Evolutionary conservation across 768 basidiomycete genomes (phyloP).

Genomic region (Megacollybia marginata): DNA sequence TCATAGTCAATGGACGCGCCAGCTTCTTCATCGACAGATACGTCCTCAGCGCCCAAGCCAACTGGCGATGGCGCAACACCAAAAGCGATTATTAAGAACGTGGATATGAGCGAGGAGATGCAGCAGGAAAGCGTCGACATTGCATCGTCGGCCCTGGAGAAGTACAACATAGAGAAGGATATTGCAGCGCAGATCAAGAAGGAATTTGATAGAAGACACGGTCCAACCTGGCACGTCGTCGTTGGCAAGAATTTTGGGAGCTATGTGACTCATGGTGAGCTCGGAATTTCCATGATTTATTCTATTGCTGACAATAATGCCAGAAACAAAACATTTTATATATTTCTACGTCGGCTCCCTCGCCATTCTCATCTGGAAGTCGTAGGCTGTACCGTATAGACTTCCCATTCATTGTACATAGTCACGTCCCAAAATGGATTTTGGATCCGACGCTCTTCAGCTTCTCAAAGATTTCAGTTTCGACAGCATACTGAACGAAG

Average conservation of each 20-base stretch:
- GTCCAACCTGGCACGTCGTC: conserved; percentile 97
- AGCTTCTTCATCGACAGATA: conserved; percentile 49
- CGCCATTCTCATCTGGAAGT: conserved; percentile 94
- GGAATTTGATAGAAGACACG: conserved; percentile 89
- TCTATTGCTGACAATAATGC: neutral
- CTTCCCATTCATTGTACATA: neutral
- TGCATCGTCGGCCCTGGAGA: conserved; percentile 77
- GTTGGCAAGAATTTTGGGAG: conserved; percentile 99
- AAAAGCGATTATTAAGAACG: conserved; percentile 93
- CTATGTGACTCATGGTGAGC: conserved; percentile 93
- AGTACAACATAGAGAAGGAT: conserved; percentile 95
- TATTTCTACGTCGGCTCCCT: conserved; percentile 95
- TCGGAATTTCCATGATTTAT: conserved; percentile 4
- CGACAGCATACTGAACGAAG: conserved; percentile 3
- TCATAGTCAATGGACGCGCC: conserved; percentile 32
- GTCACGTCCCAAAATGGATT: no score
- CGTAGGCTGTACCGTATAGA: conserved; percentile 33
- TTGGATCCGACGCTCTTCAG: neutral
- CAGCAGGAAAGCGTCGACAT: conserved; percentile 92
- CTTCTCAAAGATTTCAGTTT: conserved; percentile 2
- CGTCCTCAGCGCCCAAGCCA: conserved; percentile 34
- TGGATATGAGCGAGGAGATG: conserved; percentile 96
- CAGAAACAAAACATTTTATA: conserved; percentile 98
- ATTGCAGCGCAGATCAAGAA: conserved; percentile 98
- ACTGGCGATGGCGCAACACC: conserved; percentile 30